These are phyloP conservation scores for Yarrowia porcina DNA, from an alignment of 805 yeast genomes.

Conservation along the genomic window DNA sequence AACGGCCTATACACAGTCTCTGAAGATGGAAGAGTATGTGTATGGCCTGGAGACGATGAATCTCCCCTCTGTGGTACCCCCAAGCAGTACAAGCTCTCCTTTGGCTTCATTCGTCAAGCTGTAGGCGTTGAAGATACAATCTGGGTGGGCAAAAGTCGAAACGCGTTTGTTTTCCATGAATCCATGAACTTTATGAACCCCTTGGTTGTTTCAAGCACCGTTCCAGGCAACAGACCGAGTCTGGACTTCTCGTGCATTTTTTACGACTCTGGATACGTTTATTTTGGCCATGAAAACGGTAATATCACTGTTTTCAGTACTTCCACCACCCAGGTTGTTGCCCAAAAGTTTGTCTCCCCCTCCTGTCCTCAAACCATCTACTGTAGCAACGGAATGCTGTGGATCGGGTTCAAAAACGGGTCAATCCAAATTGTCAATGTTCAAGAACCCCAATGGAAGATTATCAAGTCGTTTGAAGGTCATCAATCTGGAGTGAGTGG, in stretches of 20 bases:
- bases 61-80: slow-evolving; percentile 32
- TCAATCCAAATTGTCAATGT: slow-evolving; percentile 39
- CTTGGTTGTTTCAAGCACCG: slow-evolving; percentile 31
- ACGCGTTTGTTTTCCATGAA: slow-evolving; percentile 38
- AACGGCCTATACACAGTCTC: slow-evolving; percentile 39
- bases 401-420: slow-evolving; percentile 43
- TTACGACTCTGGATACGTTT: slow-evolving; percentile 34
- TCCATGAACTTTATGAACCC: slow-evolving; percentile 29
- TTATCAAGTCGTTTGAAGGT: slow-evolving; percentile 41
- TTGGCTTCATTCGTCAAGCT: slow-evolving; percentile 33
- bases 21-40: slow-evolving; percentile 40
- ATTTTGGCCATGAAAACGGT: slow-evolving; percentile 44
- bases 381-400: slow-evolving; percentile 36
- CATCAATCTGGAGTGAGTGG: slow-evolving; percentile 36
- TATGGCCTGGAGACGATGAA: slow-evolving; percentile 36
- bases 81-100: slow-evolving; percentile 34
- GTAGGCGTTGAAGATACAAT: slow-evolving; percentile 32
- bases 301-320: slow-evolving; percentile 37
- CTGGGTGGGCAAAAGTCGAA: slow-evolving; percentile 39
- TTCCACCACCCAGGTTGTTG: slow-evolving; percentile 31
- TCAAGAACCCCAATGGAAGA: slow-evolving; percentile 36
- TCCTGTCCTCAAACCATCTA: slow-evolving; percentile 33
- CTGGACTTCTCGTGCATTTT: slow-evolving; percentile 38
- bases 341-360: slow-evolving; percentile 37
- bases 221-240: slow-evolving; percentile 8